Base-by-base conservation (phyloP, 2,329 filamentous ascomycete genomes). In the Taxawa tesnikishii region DNA sequence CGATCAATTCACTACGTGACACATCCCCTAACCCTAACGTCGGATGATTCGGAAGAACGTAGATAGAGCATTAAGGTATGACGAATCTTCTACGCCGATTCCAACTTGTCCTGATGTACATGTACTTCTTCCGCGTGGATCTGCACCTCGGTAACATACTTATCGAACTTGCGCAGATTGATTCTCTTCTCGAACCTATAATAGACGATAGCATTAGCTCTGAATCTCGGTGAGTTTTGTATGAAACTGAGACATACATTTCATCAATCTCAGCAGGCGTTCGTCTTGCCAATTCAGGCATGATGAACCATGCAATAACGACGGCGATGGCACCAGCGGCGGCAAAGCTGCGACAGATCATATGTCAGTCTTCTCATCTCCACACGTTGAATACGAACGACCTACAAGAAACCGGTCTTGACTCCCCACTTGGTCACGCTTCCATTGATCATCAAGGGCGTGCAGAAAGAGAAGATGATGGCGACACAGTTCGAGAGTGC, bases 381-480 rank as follows among this genome's bases (percentile, higher is more conserved):
- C 6, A 14, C 18, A 15, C n/a, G n/a, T n/a, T n/a, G n/a, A n/a
- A n/a, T n/a, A n/a, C n/a, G n/a, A n/a, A n/a, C n/a, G n/a, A 47
- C 53, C 34, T 35, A 58, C 59, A 63, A 63, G 31, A 62, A 63
- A 0, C 59, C 60, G 0, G 60, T 63, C 38, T 59, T 61, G 2
- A 62, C 55, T 5, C 60, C 59, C 59, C 60, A 64, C n/a, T 54
- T 38, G 5, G 38, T 33, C n/a, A n/a, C n/a, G 1, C 37, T 36
- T 0, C 51, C 55, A 26, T 62, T 60, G 32, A 63, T 62, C 60
- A 63, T 63, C 6, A 60, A 30, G 1, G 60, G 60, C 0, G 59
- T 63, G 33, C 51, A 58, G 43, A 63, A 63, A 32, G 53, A 62
- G 32, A 63, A 62, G 53, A 63, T 58, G 37, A 60, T 59, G 8